Percentiles rank a stretch among this genome's conserved stretches.
phyloP scores from a whole-genome alignment of 2,329 filamentous ascomycete genomes.

The Aspergillus brasiliensis region DNA sequence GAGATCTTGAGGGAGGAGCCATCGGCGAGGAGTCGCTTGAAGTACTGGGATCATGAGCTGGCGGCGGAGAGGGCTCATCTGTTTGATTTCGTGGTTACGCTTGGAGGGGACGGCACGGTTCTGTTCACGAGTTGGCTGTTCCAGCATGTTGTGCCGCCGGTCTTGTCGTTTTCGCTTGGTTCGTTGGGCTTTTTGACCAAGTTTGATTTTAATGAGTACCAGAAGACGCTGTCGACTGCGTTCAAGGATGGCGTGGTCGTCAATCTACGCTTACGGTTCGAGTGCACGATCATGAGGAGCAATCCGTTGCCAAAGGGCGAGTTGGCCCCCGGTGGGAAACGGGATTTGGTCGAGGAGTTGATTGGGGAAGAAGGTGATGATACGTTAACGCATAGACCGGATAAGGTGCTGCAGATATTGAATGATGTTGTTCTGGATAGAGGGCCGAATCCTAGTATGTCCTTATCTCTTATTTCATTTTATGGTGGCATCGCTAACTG shows the following conservation, averaged over 20 bases:
- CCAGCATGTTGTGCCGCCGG: constrained; percentile 89
- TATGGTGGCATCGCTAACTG: constrained; percentile 2
- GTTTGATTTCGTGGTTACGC: constrained; percentile 90
- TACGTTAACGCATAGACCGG: constrained; percentile 79
- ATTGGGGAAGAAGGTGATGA: constrained; percentile 84
- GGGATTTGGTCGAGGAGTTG: constrained; percentile 85
- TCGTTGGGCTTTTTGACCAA: constrained; percentile 95
- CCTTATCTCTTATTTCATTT: background rate
- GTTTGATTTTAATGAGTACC: constrained; percentile 82
- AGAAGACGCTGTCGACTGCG: constrained; percentile 67
- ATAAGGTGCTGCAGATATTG: constrained; percentile 83
- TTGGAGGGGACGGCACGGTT: constrained; percentile 95
- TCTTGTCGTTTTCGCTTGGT: constrained; percentile 86
- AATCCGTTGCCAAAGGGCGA: constrained; percentile 36
- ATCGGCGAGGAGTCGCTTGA: constrained; percentile 60
- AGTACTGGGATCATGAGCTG: constrained; percentile 81
- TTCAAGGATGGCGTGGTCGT: constrained; percentile 86
- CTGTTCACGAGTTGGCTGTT: constrained; percentile 97
- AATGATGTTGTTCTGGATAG: constrained; percentile 97
- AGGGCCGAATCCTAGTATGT: constrained; percentile 85
- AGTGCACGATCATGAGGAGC: constrained; percentile 85
- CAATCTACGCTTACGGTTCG: constrained; percentile 83
- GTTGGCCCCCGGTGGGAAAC: constrained; percentile 39
- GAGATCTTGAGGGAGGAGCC: constrained; percentile 67
- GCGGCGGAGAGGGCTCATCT: constrained; percentile 77